Conservation (phyloP, 306 rosid genomes). For the Aeschynomene evenia region DNA sequence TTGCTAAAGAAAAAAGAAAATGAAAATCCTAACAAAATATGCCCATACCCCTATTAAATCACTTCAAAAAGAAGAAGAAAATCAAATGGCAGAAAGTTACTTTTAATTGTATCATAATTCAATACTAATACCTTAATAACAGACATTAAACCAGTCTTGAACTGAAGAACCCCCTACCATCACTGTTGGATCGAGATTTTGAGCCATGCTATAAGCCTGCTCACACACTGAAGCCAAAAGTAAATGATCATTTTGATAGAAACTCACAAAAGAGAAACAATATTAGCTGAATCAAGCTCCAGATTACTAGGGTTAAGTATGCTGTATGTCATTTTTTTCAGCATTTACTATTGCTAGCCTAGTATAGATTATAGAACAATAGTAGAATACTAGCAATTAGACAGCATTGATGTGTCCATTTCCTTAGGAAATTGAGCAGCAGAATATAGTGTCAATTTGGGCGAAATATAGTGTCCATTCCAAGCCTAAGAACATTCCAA, state of each 20-base stretch:
- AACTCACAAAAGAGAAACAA: conserved; percentile 8
- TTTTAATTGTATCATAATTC: conserved; percentile 8
- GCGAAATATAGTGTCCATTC: neutral
- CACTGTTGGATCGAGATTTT: conserved; percentile 81
- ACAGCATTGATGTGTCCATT: too few relatives aligned
- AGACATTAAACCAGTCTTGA: conserved; percentile 94
- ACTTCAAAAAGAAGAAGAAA: neutral
- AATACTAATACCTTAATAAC: conserved; percentile 74
- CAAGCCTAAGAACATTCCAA: too few relatives aligned
- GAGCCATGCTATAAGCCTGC: conserved; percentile 96
- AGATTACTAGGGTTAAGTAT: neutral
- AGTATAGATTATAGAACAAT: too few relatives aligned
- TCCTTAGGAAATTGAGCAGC: too few relatives aligned
- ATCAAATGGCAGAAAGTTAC: neutral
- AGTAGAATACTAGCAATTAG: too few relatives aligned
- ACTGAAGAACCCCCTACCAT: conserved; percentile 94
- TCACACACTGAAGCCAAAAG: conserved; percentile 77
- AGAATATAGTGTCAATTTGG: neutral
- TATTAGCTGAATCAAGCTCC: neutral
- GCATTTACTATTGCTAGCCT: too few relatives aligned
- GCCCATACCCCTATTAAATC: neutral
- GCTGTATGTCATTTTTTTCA: too few relatives aligned
- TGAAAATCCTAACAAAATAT: conserved; percentile 13
- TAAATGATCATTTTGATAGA: neutral
- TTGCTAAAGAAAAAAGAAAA: conserved; percentile 58